phyloP scores from a whole-genome alignment of 805 yeast species.

The Lipomyces orientalis region DNA sequence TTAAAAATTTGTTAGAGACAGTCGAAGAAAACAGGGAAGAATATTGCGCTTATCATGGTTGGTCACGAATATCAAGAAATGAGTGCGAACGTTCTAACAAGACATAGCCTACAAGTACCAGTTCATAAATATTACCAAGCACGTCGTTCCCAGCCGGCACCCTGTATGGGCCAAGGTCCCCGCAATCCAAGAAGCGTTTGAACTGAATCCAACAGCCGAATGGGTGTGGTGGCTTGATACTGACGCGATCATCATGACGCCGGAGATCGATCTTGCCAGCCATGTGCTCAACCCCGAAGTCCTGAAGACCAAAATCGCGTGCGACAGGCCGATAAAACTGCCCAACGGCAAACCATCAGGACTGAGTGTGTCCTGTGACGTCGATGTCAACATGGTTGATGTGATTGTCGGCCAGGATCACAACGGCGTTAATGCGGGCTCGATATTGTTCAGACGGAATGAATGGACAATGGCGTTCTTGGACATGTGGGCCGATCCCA shows the following conservation, averaged over 20 bases:
- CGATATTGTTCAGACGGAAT: conserved; percentile 71
- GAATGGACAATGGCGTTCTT: conserved; percentile 73
- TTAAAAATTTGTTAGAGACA: conserved; percentile 15
- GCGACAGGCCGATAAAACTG: conserved; percentile 24
- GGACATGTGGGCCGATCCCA: conserved; percentile 86
- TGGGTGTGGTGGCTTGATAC: conserved; percentile 51
- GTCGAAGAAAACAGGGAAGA: conserved; percentile 40
- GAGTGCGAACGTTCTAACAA: not conserved
- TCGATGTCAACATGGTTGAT: conserved; percentile 50
- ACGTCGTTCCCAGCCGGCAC: conserved; percentile 21
- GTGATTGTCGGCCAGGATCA: conserved; percentile 81
- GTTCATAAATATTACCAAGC: conserved; percentile 41
- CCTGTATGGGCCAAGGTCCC: conserved; percentile 46
- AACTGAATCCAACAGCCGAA: conserved; percentile 44
- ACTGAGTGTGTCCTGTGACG: conserved; percentile 19
- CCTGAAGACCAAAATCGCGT: conserved; percentile 38
- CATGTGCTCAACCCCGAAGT: conserved; percentile 43
- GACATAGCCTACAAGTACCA: conserved; percentile 39
- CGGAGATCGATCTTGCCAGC: conserved; percentile 40
- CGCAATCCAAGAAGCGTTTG: conserved; percentile 45
- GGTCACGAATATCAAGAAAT: not conserved
- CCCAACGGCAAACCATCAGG: conserved; percentile 27
- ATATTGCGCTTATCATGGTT: conserved; percentile 41
- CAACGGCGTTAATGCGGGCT: conserved; percentile 84
- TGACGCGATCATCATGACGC: conserved; percentile 47